These are phyloP conservation scores for Globisporangium cystogenes DNA, from an alignment of 352 stramenopile genomes.

Conservation along the genomic window DNA sequence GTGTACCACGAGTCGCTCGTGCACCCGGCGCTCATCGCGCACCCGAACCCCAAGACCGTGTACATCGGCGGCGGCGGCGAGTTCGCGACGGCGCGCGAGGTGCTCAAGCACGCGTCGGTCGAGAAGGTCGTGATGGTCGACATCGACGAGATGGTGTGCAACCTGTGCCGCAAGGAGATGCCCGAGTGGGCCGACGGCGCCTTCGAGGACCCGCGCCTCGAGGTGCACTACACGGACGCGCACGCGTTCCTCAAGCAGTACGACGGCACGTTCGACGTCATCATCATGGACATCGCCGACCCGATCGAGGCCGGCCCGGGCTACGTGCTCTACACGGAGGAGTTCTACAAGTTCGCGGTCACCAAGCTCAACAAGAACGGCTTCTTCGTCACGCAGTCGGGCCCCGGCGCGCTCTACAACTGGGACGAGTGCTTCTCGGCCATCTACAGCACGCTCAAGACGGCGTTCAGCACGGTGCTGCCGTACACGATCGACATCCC, in stretches of 20 bases:
- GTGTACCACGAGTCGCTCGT: constrained; percentile 96
- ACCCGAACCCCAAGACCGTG: constrained; percentile 82
- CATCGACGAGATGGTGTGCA: constrained; percentile 91
- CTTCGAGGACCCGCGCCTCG: constrained; percentile 88
- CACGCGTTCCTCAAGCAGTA: constrained; percentile 87
- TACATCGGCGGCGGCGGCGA: constrained; percentile 93
- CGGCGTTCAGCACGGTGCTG: constrained; percentile 90
- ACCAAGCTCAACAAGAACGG: constrained; percentile 83
- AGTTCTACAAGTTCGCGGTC: constrained; percentile 91
- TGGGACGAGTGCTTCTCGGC: constrained; percentile 91
- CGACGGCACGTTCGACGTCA: constrained; percentile 87
- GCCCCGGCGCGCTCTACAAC: constrained; percentile 86
- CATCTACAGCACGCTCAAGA: constrained; percentile 92
- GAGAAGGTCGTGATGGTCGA: constrained; percentile 96
- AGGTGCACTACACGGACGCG: constrained; percentile 90
- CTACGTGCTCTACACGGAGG: constrained; percentile 79
- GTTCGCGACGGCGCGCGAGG: constrained; percentile 91
- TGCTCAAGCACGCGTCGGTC: constrained; percentile 89
- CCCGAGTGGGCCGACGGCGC: constrained; percentile 90
- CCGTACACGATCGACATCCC: constrained; percentile 91
- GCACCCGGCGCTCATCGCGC: constrained; percentile 89
- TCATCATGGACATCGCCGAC: constrained; percentile 96
- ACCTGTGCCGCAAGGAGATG: constrained; percentile 91
- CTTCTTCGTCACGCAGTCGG: constrained; percentile 93
- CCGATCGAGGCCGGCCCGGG: constrained; percentile 92